These are phyloP conservation scores for Leishmania turanica DNA, from an alignment of 208 protist genomes.

Conservation along the genomic window DNA sequence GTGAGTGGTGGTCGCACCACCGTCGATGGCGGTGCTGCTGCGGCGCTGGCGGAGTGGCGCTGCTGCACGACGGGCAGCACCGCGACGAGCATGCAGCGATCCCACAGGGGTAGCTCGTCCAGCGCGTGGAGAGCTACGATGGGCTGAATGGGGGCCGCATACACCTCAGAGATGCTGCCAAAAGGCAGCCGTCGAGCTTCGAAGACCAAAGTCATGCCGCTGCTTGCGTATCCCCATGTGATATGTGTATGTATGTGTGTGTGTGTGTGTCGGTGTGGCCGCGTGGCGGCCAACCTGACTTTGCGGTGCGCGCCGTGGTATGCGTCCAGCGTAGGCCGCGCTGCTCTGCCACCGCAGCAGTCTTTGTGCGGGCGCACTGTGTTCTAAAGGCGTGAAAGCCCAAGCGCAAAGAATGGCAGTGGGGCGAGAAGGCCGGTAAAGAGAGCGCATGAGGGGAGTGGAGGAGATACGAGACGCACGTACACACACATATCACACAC, in stretches of 20 bases:
- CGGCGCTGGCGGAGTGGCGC: slow-evolving; percentile 6
- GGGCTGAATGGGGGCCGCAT: slow-evolving; percentile 12
- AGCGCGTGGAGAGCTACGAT: slow-evolving; percentile 12
- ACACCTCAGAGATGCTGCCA: slow-evolving; percentile 31
- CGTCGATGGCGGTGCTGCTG: not conserved
- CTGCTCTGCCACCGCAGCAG: not conserved
- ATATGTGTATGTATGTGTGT: not conserved
- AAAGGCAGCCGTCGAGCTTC: slow-evolving; percentile 72
- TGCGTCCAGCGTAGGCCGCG: not conserved
- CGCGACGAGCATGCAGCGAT: slow-evolving; percentile 54
- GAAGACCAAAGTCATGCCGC: slow-evolving; percentile 73
- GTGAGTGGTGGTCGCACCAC: not conserved
- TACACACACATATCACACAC: not conserved
- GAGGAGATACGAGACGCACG: not conserved
- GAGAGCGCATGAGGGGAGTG: not conserved
- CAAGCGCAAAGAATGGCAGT: too few relatives aligned
- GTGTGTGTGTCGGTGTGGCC: not conserved
- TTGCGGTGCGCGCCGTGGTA: not conserved
- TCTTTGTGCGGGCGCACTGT: not conserved
- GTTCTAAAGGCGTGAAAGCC: not conserved
- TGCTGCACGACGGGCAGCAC: slow-evolving; percentile 63
- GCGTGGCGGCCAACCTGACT: too few relatives aligned
- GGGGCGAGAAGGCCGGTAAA: not conserved
- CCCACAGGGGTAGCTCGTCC: slow-evolving; percentile 51
- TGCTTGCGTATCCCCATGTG: not conserved